Conservation (phyloP, 495 filamentous ascomycete genomes). For the Opeltia flavorubescens region DNA sequence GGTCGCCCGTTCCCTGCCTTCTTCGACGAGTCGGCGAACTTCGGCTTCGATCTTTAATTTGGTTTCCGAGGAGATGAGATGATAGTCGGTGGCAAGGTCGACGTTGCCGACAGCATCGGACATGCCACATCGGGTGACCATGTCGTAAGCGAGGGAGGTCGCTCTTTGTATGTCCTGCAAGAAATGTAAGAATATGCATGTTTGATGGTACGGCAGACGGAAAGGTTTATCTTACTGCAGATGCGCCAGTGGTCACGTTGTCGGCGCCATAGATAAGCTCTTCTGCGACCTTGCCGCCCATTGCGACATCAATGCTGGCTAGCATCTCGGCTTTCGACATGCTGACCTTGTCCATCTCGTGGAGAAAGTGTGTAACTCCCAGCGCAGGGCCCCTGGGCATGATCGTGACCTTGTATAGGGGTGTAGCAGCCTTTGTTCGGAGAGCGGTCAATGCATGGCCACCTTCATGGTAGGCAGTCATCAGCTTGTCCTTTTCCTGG, state of each 20-base stretch:
- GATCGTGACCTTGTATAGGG: conserved; percentile 92
- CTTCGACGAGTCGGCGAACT: conserved; percentile 72
- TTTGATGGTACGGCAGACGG: conserved; percentile 8
- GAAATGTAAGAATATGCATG: conserved; percentile 2
- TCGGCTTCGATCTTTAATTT: conserved; percentile 73
- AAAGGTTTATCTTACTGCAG: conserved; percentile 42
- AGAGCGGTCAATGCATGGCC: conserved; percentile 85
- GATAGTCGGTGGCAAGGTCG: conserved; percentile 65
- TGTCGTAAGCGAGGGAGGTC: conserved; percentile 62
- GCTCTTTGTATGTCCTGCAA: conserved; percentile 66
- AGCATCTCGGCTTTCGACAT: conserved; percentile 42
- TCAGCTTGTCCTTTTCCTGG: conserved; percentile 66
- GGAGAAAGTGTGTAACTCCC: conserved; percentile 71
- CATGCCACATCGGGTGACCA: conserved; percentile 83
- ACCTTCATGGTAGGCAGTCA: conserved; percentile 95
- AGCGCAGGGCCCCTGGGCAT: conserved; percentile 77
- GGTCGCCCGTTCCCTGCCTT: conserved; percentile 58
- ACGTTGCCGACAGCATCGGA: conserved; percentile 79
- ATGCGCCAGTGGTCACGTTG: conserved; percentile 72
- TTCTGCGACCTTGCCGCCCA: conserved; percentile 91
- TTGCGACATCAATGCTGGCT: conserved; percentile 36
- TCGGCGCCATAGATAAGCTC: conserved; percentile 82
- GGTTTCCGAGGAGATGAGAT: conserved; percentile 69
- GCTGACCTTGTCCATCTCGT: conserved; percentile 81
- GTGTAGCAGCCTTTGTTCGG: conserved; percentile 55